These are phyloP conservation scores for Sugiyamaella marilandica DNA, from an alignment of 805 yeast genomes.

Conservation along the genomic window DNA sequence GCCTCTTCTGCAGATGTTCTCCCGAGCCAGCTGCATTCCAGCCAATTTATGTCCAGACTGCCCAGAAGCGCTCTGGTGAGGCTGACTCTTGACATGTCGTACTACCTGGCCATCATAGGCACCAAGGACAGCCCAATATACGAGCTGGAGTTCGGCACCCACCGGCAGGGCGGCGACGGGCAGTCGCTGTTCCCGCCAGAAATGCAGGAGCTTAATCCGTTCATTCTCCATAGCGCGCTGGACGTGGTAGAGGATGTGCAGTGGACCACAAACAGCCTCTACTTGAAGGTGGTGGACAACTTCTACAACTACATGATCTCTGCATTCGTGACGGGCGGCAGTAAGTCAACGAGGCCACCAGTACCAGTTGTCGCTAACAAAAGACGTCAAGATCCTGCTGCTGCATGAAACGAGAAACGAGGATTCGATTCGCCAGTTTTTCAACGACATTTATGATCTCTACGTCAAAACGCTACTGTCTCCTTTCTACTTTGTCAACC, in stretches of 20 bases:
- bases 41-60: too few relatives aligned
- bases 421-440: conserved; percentile 74
- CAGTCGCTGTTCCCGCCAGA: conserved; percentile 57
- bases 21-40: too few relatives aligned
- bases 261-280: conserved; percentile 63
- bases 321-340: conserved; percentile 84
- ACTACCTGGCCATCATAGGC: conserved; percentile 84
- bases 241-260: conserved; percentile 90
- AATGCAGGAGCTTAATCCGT: conserved; percentile 77
- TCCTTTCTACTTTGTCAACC: conserved; percentile 79
- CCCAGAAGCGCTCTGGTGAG: not conserved
- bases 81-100: conserved; percentile 48
- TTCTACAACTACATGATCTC: conserved; percentile 80
- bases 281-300: conserved; percentile 74
- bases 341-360: conserved; percentile 21
- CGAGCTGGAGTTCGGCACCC: conserved; percentile 79
- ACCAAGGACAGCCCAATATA: conserved; percentile 81
- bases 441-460: conserved; percentile 78
- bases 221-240: conserved; percentile 79
- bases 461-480: conserved; percentile 80
- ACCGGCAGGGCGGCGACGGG: conserved; percentile 64
- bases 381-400: conserved; percentile 66
- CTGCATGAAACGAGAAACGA: conserved; percentile 63
- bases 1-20: too few relatives aligned
- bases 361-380: not conserved